These are phyloP conservation scores for Aspergillus ruber DNA, from an alignment of 2,329 filamentous ascomycete species.

Conservation along the genomic window DNA sequence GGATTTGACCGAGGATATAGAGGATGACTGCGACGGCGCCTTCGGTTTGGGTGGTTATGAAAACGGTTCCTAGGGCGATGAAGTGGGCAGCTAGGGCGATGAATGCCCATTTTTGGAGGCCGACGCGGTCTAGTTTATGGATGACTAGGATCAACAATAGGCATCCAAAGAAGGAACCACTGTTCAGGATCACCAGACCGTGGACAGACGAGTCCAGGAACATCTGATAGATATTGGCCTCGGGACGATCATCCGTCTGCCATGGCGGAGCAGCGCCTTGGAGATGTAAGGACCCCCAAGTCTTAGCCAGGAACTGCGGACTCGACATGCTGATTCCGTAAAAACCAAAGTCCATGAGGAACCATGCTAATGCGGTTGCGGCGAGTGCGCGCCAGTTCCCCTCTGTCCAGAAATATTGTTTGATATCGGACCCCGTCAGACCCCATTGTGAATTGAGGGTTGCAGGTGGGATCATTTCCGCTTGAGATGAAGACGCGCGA, in stretches of 20 bases:
- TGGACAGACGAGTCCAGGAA: slow-evolving; percentile 34
- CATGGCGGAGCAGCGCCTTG: slow-evolving; percentile 24
- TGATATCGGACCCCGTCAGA: slow-evolving; percentile 31
- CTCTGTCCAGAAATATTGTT: slow-evolving; percentile 38
- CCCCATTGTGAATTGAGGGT: slow-evolving; percentile 39
- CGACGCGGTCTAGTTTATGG: slow-evolving; percentile 35
- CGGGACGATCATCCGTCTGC: slow-evolving; percentile 28
- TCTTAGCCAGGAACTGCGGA: slow-evolving; percentile 37
- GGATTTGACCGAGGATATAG: slow-evolving; percentile 40
- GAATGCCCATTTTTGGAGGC: slow-evolving; percentile 41
- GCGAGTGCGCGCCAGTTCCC: slow-evolving; percentile 39
- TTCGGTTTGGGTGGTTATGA: slow-evolving; percentile 32
- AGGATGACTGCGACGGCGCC: slow-evolving; percentile 34
- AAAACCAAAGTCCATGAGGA: slow-evolving; percentile 53
- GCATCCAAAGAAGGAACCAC: slow-evolving; percentile 39
- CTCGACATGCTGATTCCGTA: slow-evolving; percentile 49
- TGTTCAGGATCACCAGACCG: slow-evolving; percentile 35
- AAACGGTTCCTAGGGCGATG: slow-evolving; percentile 38
- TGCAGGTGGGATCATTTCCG: slow-evolving; percentile 24
- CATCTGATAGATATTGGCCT: slow-evolving; percentile 39
- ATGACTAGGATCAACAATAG: slow-evolving; percentile 35
- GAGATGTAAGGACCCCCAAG: slow-evolving; percentile 32
- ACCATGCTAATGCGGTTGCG: slow-evolving; percentile 47
- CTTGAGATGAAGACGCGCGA: slow-evolving; percentile 16
- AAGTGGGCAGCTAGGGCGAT: slow-evolving; percentile 38